A percentile compares a stretch with the other conserved stretches of the same genome.
Conservation (phyloP, 495 filamentous ascomycete genomes). For the Cetradonia linearis region DNA sequence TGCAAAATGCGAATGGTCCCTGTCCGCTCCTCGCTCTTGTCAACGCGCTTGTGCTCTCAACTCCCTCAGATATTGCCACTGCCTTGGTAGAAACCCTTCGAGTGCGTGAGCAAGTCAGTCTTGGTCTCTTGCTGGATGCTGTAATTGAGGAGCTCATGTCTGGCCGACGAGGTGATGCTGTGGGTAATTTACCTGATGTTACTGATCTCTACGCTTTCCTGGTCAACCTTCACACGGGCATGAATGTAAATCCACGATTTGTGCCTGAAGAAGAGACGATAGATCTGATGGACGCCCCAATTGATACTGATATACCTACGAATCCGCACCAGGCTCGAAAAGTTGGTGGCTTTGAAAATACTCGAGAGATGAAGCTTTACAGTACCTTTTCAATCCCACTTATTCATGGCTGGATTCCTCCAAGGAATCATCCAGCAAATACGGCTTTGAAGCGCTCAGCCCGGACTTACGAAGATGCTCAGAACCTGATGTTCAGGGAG, state of each 20-base stretch:
- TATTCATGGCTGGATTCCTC: constrained; percentile 88
- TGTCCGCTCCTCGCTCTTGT: constrained; percentile 90
- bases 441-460: constrained; percentile 60
- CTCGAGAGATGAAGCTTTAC: constrained; percentile 76
- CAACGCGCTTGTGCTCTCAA: constrained; percentile 78
- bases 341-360: constrained; percentile 70
- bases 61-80: constrained; percentile 50
- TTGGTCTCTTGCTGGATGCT: constrained; percentile 39
- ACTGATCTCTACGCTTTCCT: constrained; percentile 78
- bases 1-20: constrained; percentile 89
- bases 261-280: constrained; percentile 41
- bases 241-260: constrained; percentile 95
- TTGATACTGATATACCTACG: constrained; percentile 29
- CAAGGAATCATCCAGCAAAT: constrained; percentile 50
- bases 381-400: constrained; percentile 77
- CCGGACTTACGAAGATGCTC: constrained; percentile 78
- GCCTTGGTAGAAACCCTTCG: constrained; percentile 65
- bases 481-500: constrained; percentile 75
- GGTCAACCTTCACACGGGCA: constrained; percentile 82
- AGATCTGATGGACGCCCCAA: constrained; percentile 36
- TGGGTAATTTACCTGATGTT: constrained; percentile 67
- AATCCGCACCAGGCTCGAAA: constrained; percentile 33
- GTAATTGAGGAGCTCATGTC: constrained; percentile 84
- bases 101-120: constrained; percentile 74
- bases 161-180: constrained; percentile 38